A percentile compares a stretch with the other conserved stretches of the same genome.
These are phyloP conservation scores for Penicillium sp. DNA, from an alignment of 2,329 filamentous ascomycete species.

Conservation along the genomic window DNA sequence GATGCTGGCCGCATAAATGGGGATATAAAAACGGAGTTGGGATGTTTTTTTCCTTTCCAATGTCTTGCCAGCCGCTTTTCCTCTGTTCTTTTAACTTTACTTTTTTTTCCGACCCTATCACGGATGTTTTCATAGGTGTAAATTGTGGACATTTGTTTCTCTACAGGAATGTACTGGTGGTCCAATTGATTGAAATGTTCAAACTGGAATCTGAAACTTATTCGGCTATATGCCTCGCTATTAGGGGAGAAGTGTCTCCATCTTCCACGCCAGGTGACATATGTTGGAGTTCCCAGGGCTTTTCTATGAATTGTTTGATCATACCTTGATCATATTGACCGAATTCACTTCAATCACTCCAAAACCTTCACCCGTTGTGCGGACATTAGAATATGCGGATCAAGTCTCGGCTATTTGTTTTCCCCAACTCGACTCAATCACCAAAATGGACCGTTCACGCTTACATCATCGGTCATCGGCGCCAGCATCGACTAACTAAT, in stretches of 20 bases:
- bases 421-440: slow-evolving; percentile 1
- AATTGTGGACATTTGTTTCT: slow-evolving; percentile 26
- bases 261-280: not conserved
- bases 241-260: not conserved
- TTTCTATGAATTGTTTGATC: not conserved
- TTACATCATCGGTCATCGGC: slow-evolving; percentile 5
- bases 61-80: slow-evolving; percentile 23
- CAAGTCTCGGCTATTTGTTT: slow-evolving; percentile 17
- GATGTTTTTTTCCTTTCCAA: slow-evolving; percentile 19
- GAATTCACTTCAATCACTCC: not conserved
- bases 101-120: slow-evolving; percentile 15
- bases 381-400: not conserved
- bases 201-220: not conserved
- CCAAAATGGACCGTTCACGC: not conserved
- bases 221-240: slow-evolving; percentile 11
- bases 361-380: not conserved
- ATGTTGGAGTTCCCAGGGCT: not conserved
- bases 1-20: slow-evolving; percentile 65
- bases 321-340: not conserved
- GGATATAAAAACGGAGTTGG: slow-evolving; percentile 29
- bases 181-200: slow-evolving; percentile 15
- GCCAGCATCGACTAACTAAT: not conserved
- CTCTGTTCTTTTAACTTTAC: slow-evolving; percentile 12
- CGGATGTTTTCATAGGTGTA: slow-evolving; percentile 30
- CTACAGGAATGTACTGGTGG: slow-evolving; percentile 25